phyloP scores from a whole-genome alignment of 2,329 filamentous ascomycete species.

The Tolypocladium ophioglossoides region DNA sequence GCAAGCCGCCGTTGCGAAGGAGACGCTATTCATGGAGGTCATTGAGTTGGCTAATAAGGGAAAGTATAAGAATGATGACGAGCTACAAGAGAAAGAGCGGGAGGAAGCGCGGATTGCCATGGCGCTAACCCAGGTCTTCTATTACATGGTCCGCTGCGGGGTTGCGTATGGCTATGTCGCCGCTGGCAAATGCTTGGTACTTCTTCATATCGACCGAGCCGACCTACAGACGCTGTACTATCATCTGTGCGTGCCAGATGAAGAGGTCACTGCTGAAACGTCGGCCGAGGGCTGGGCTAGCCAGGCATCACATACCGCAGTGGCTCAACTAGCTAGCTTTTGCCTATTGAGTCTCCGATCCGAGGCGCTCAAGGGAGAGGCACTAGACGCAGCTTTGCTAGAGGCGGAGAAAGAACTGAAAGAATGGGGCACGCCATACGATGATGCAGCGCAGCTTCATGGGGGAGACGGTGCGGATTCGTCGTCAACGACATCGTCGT shows the following conservation, averaged over 20 bases:
- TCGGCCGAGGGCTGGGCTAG: background rate
- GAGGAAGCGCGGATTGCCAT: conserved; percentile 8
- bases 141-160: conserved; percentile 10
- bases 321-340: conserved; percentile 11
- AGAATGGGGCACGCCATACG: too few species aligned
- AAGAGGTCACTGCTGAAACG: conserved; percentile 3
- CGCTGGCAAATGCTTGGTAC: conserved; percentile 13
- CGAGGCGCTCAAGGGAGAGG: conserved; percentile 5
- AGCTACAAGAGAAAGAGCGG: background rate
- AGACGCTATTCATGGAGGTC: conserved; percentile 6
- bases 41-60: conserved; percentile 1
- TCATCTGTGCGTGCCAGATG: conserved; percentile 6
- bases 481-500: too few species aligned
- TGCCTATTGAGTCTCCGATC: conserved; percentile 10
- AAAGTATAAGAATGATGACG: background rate
- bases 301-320: conserved; percentile 7
- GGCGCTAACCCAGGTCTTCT: conserved; percentile 10
- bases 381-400: too few species aligned
- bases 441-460: too few species aligned
- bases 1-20: conserved; percentile 1
- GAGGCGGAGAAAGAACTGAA: too few species aligned
- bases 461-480: too few species aligned
- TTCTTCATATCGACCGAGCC: conserved; percentile 11
- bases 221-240: conserved; percentile 7
- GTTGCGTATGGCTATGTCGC: conserved; percentile 14